These are phyloP conservation scores for Aspergillus piperis DNA, from an alignment of 2,329 filamentous ascomycete genomes.

Conservation along the genomic window DNA sequence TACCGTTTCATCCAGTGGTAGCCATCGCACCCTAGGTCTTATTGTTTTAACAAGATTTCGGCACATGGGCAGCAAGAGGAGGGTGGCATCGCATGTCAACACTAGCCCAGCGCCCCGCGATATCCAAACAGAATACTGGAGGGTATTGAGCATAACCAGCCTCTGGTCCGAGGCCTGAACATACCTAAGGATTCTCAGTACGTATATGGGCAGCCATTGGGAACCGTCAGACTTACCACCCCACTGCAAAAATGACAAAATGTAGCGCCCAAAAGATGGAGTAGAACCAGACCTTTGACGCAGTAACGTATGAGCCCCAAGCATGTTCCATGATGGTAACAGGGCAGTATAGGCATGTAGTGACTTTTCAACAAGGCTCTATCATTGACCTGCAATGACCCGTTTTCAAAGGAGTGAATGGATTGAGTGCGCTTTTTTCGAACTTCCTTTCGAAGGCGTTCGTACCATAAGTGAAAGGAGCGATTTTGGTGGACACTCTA, in stretches of 20 bases:
- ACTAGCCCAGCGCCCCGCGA: slow-evolving; percentile 90
- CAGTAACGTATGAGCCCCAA: slow-evolving; percentile 61
- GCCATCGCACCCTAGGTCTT: slow-evolving; percentile 80
- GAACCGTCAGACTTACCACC: slow-evolving; percentile 67
- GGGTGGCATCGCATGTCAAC: slow-evolving; percentile 77
- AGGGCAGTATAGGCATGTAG: slow-evolving; percentile 10
- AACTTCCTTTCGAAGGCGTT: not conserved
- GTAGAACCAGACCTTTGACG: slow-evolving; percentile 75
- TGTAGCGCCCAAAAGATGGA: slow-evolving; percentile 79
- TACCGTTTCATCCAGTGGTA: slow-evolving; percentile 93
- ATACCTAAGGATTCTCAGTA: slow-evolving; percentile 59
- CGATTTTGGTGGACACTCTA: not conserved
- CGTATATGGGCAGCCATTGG: not conserved
- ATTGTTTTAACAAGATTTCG: slow-evolving; percentile 82
- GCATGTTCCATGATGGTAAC: slow-evolving; percentile 49
- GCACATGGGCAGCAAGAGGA: slow-evolving; percentile 94
- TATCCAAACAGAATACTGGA: slow-evolving; percentile 91
- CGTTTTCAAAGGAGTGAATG: slow-evolving; percentile 13
- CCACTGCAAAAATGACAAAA: slow-evolving; percentile 74
- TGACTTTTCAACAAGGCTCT: slow-evolving; percentile 4
- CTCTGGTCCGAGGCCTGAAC: slow-evolving; percentile 70
- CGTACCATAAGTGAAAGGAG: not conserved
- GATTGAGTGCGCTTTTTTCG: too few species aligned
- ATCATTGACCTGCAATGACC: slow-evolving; percentile 33
- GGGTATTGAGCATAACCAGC: slow-evolving; percentile 74